These are phyloP conservation scores for Leptographium procerum DNA, from an alignment of 2,329 filamentous ascomycete species.

Conservation along the genomic window DNA sequence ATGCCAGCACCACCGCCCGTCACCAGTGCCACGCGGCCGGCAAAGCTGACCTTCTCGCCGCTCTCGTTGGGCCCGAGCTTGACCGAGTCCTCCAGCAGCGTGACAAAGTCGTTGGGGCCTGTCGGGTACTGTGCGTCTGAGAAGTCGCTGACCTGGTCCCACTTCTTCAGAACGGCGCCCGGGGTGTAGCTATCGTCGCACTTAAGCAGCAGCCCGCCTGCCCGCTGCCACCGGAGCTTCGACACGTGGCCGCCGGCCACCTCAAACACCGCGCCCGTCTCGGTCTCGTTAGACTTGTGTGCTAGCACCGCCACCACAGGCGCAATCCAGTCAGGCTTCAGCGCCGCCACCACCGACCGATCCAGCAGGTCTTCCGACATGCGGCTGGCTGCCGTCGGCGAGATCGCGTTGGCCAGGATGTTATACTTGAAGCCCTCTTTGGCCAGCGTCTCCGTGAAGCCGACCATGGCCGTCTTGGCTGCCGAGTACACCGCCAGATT, in stretches of 20 bases:
- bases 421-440: slow-evolving; percentile 99
- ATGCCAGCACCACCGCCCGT: slow-evolving; percentile 85
- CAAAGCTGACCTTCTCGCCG: slow-evolving; percentile 68
- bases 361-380: slow-evolving; percentile 96
- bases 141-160: slow-evolving; percentile 81
- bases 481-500: slow-evolving; percentile 96
- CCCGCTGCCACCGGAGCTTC: slow-evolving; percentile 91
- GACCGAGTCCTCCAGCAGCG: slow-evolving; percentile 71
- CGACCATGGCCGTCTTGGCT: slow-evolving; percentile 88
- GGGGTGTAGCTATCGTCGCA: slow-evolving; percentile 81
- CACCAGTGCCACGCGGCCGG: slow-evolving; percentile 72
- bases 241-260: slow-evolving; percentile 84
- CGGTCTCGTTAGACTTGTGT: slow-evolving; percentile 70
- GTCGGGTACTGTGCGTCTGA: slow-evolving; percentile 66
- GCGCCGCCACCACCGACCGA: slow-evolving; percentile 72
- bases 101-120: slow-evolving; percentile 80
- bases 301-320: slow-evolving; percentile 81
- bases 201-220: slow-evolving; percentile 79
- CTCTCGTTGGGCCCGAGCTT: slow-evolving; percentile 62
- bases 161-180: slow-evolving; percentile 77
- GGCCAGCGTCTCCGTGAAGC: slow-evolving; percentile 93
- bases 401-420: slow-evolving; percentile 89
- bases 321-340: slow-evolving; percentile 91
- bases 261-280: slow-evolving; percentile 87
- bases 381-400: slow-evolving; percentile 85